A percentile compares a stretch with the other conserved stretches of the same genome.
Evolutionary conservation across 192 early-diverging fungal genomes (phyloP).

Genomic region (Martensiomyces pterosporus): DNA sequence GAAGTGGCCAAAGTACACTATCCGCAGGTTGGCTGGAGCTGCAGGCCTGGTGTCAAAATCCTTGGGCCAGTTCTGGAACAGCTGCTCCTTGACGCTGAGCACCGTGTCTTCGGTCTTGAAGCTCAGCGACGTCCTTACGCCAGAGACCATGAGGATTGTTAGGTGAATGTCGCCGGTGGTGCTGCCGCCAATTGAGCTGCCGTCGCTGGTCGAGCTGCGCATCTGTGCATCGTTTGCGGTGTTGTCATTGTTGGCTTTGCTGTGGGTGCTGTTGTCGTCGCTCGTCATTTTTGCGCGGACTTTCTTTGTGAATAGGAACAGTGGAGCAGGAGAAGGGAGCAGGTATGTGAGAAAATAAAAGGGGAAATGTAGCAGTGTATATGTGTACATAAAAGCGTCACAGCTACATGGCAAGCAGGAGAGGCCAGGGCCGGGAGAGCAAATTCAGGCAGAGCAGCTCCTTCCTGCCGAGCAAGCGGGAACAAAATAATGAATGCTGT

Average conservation of each 20-base stretch:
- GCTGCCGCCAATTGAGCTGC: slow-evolving; percentile 4
- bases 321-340: too few relatives aligned
- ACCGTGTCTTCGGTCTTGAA: slow-evolving; percentile 26
- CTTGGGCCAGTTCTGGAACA: slow-evolving; percentile 32
- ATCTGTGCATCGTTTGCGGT: slow-evolving; percentile 7
- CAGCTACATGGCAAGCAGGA: too few relatives aligned
- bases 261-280: slow-evolving; percentile 1
- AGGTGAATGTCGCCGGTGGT: slow-evolving; percentile 19
- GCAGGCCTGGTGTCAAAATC: slow-evolving; percentile 33
- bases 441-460: too few relatives aligned
- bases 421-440: too few relatives aligned
- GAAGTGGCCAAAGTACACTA: slow-evolving; percentile 37
- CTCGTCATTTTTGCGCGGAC: too few relatives aligned
- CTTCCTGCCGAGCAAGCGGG: too few relatives aligned
- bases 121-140: slow-evolving; percentile 19
- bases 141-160: slow-evolving; percentile 31
- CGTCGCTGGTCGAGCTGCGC: slow-evolving; percentile 9
- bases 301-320: too few relatives aligned
- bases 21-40: slow-evolving; percentile 23
- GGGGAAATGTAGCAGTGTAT: too few relatives aligned
- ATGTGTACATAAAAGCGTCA: too few relatives aligned
- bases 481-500: too few relatives aligned
- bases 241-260: neutral
- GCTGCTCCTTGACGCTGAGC: slow-evolving; percentile 30
- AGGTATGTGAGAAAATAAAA: too few relatives aligned